phyloP scores from a whole-genome alignment of 1,284 basidiomycete species.

The Abortiporus biennis region DNA sequence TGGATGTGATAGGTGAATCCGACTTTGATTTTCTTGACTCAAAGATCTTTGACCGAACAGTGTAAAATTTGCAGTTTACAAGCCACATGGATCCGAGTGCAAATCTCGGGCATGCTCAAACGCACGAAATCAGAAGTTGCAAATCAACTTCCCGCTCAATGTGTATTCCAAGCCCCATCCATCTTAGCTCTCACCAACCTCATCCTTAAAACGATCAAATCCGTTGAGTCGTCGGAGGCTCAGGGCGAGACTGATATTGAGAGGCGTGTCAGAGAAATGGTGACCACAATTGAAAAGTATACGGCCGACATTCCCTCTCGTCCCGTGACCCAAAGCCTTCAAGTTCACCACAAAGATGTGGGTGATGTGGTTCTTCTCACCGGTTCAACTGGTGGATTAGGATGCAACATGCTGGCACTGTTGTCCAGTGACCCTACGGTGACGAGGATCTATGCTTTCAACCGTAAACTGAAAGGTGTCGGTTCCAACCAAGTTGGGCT shows the following conservation, averaged over 20 bases:
- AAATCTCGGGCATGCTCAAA: constrained; percentile 27
- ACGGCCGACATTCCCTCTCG: constrained; percentile 13
- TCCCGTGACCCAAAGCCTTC: constrained; percentile 1
- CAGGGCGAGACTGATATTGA: background rate
- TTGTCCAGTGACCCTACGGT: constrained; percentile 40
- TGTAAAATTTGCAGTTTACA: constrained; percentile 26
- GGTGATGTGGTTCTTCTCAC: constrained; percentile 5
- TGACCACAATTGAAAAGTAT: background rate
- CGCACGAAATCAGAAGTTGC: constrained; percentile 10
- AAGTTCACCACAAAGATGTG: background rate
- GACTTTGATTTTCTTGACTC: background rate
- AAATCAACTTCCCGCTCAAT: constrained; percentile 17
- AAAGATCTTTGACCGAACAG: background rate
- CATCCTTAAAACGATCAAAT: background rate
- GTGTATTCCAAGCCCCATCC: constrained; percentile 29
- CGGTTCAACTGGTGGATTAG: constrained; percentile 3
- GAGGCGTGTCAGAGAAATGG: background rate
- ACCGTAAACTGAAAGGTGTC: constrained; percentile 1
- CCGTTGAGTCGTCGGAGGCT: background rate
- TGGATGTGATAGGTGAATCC: constrained; percentile 37
- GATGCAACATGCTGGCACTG: constrained; percentile 5
- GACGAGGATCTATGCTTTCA: constrained; percentile 10
- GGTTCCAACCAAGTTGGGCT: constrained; percentile 3
- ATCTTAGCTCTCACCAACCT: constrained; percentile 15
- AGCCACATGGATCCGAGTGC: constrained; percentile 36